Base-by-base conservation (phyloP, 164 flowering plant species). In the Aristolochia californica region DNA sequence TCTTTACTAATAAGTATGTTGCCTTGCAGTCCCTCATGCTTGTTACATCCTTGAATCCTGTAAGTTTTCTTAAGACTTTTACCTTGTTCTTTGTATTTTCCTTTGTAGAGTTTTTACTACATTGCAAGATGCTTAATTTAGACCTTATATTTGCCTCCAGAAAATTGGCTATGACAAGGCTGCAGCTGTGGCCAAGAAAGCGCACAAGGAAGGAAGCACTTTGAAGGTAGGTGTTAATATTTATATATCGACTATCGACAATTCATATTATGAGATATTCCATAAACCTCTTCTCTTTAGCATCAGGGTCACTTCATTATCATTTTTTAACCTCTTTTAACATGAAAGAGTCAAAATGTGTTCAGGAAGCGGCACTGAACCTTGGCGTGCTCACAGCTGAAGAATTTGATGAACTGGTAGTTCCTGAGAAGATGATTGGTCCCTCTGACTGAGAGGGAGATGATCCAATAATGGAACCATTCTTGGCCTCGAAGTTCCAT, bases 81-180 rank as follows among this genome's bases (percentile, higher is more conserved):
- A 28, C 45, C 16, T 55, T 28, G 14, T 57, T 44, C 7, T 10
- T 57, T 25, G 22, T 49, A 27, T 28, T 8, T 48, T 21, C 16
- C 20, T 30, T 11, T 18, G 17, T 18, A 26, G 18, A 13, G 16
- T 59, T 34, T 2, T 34, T 34, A 34, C 40, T 34, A 34, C 11
- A 34, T 28, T 28, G 34, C 34, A 28, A 34, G 40, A 12, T 34
- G 10, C 10, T 34, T 3, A 34, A 34, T 34, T 34, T 9, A 34
- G 40, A 34, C 9, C 7, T 28, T 24, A 14, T 34, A 22, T 28
- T 59, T 13, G 48, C 40, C 40, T 68, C 47, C 70, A 93, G 99
- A 90, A 90, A 94, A 88, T 88, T 70, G 99, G 97, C 49, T 94
- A 94, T 59, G 97, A 94, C 74, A 94, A 88, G 58, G 97, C 97